Base-by-base conservation (phyloP, 225 moss, liverwort and hornwort species). In the Straminergon stramineum region DNA sequence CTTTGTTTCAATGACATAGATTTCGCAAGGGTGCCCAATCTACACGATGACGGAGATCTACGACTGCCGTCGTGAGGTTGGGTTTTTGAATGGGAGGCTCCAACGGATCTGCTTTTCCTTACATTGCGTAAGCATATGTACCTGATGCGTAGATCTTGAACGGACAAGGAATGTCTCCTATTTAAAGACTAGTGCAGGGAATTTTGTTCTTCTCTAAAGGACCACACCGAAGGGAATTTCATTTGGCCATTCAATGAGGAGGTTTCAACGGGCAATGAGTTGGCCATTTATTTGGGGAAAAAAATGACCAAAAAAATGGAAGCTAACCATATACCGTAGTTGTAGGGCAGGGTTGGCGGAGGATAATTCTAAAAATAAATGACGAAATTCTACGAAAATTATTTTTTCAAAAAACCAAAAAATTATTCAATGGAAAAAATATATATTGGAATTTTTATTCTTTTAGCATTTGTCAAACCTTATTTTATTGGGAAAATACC, bases 141-240 rank as follows among this genome's bases (percentile, higher is more conserved):
- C 13, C 7, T 0, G 0, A 0, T 0, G 2, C 2, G 4, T 88
- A 90, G 84, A 90, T 83, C 18, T 58, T 3, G 3, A 20, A 43
- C 1, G 34, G 22, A 32, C 5, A 16, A 23, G 34, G 55, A 64
- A 83, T 79, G 85, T 89, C 43, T 26, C 77, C 66, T 2, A 1
- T 35, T 57, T 55, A 18, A 53, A 34, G 13, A 24, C 31, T 53
- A 17, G 19, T 82, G 31, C 28, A 78, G 58, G 48, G 45, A 45
- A 48, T 75, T 63, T 51, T 75, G 32, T 66, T 51, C 26, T 51
- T 35, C 7, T 45, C n/a, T 37, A 37, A 83, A 48, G 45, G 58
- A 79, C 37, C 34, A 15, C 78, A 78, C 22, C 15, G 37, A 56
- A 37, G 15, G 79, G 57, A 16, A 79, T 56, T 79, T 76, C 52